Evolutionary conservation across 2,329 filamentous ascomycete species (phyloP).

Genomic region (Daldinia sp.): DNA sequence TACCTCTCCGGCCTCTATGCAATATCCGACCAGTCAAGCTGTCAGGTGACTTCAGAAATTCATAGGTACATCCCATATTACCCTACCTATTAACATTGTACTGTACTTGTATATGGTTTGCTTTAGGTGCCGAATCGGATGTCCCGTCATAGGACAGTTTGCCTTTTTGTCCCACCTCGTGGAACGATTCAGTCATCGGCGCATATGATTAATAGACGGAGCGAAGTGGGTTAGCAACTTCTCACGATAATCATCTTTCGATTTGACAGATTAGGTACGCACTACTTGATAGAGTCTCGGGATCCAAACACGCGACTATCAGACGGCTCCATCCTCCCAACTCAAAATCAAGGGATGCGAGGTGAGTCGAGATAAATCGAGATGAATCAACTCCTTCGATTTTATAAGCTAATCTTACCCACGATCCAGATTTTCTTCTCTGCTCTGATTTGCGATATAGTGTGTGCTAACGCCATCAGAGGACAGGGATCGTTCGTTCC

Average conservation of each 20-base stretch:
- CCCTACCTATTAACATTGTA: not conserved
- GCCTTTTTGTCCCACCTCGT: not conserved
- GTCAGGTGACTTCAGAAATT: constrained; percentile 3
- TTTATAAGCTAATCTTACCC: not conserved
- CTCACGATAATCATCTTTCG: not conserved
- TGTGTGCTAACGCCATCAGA: not conserved
- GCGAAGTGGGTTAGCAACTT: not conserved
- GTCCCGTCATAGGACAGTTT: not conserved
- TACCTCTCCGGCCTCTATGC: not conserved
- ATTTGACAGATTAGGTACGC: not conserved
- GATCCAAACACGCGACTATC: not conserved
- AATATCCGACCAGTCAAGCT: not conserved
- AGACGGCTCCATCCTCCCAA: constrained; percentile 3
- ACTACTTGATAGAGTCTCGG: not conserved
- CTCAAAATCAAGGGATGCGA: not conserved
- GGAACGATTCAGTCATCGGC: not conserved
- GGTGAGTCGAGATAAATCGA: constrained; percentile 15
- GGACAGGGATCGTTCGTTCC: not conserved
- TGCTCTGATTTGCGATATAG: not conserved
- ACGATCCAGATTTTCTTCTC: not conserved
- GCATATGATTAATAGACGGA: not conserved
- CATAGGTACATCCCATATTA: not conserved
- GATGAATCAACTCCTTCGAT: not conserved
- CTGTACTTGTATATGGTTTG: not conserved
- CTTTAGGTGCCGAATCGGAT: constrained; percentile 1